Conservation (phyloP, 306 rosid genomes). For the Betula pendula region DNA sequence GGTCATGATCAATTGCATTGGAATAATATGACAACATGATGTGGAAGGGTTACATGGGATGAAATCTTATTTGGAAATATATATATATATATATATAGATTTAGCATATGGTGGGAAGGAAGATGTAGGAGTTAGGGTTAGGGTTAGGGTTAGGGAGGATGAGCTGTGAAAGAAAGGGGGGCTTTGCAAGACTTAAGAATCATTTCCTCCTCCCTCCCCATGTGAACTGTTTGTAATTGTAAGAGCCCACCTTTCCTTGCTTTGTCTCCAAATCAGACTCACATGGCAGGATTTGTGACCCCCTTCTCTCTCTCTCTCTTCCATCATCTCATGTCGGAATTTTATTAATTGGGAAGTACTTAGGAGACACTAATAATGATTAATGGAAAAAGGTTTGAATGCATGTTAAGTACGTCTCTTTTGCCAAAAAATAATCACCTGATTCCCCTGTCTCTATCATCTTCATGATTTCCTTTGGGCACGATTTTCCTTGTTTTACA, state of each 20-base stretch:
- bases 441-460: constrained; percentile 23
- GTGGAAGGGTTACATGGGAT: constrained; percentile 14
- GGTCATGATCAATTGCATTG: not conserved
- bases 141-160: constrained; percentile 43
- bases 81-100: not conserved
- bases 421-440: constrained; percentile 25
- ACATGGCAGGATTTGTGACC: constrained; percentile 62
- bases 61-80: constrained; percentile 28
- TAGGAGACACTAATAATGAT: constrained; percentile 63
- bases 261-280: constrained; percentile 75
- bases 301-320: constrained; percentile 31
- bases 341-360: constrained; percentile 32
- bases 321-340: constrained; percentile 59
- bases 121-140: constrained; percentile 25
- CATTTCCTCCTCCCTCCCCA: constrained; percentile 65
- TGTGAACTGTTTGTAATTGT: constrained; percentile 65
- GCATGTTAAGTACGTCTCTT: constrained; percentile 39
- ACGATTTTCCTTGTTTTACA: not conserved
- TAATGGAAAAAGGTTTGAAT: constrained; percentile 44
- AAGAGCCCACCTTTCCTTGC: constrained; percentile 63
- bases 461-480: not conserved
- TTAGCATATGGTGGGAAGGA: constrained; percentile 36
- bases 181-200: constrained; percentile 54
- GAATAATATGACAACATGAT: not conserved
- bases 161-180: constrained; percentile 72